phyloP scores from a whole-genome alignment of 495 filamentous ascomycete species.

The Podospora pseudoanserina region DNA sequence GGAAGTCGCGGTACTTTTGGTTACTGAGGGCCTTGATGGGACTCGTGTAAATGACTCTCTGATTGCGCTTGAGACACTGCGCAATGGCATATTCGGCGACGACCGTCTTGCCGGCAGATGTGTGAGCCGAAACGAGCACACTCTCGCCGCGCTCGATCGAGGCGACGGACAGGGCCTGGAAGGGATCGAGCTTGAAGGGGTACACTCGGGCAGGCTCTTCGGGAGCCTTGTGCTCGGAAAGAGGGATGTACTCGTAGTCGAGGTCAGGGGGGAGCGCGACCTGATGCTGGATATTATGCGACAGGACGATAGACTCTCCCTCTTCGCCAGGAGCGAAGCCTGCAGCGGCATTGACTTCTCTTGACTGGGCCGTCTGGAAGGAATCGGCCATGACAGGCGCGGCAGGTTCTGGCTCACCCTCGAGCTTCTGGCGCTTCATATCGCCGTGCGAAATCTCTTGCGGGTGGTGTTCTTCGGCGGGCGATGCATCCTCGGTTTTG shows the following conservation, averaged over 20 bases:
- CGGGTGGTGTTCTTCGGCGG: conserved; percentile 26
- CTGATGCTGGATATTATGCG: conserved; percentile 97
- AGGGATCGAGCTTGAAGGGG: conserved; percentile 91
- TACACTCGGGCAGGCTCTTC: conserved; percentile 78
- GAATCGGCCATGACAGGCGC: conserved; percentile 87
- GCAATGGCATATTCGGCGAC: conserved; percentile 98
- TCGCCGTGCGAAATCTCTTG: conserved; percentile 30
- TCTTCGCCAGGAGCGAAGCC: conserved; percentile 71
- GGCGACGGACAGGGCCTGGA: conserved; percentile 87
- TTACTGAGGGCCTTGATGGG: conserved; percentile 98
- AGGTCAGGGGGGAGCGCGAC: conserved; percentile 84
- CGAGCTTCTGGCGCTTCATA: conserved; percentile 70
- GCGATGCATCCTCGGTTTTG: conserved; percentile 13
- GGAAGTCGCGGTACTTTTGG: conserved; percentile 96
- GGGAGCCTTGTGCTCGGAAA: conserved; percentile 83
- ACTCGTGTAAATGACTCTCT: conserved; percentile 98
- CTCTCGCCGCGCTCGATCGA: conserved; percentile 95
- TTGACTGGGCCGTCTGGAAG: conserved; percentile 92
- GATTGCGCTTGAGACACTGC: conserved; percentile 93
- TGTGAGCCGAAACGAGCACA: conserved; percentile 94
- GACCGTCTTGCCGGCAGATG: conserved; percentile 95
- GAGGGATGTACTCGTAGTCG: conserved; percentile 82
- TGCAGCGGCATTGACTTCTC: conserved; percentile 76
- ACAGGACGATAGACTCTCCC: conserved; percentile 66
- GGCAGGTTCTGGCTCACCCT: conserved; percentile 52